phyloP scores from a whole-genome alignment of 2,329 filamentous ascomycete genomes.

The Diaporthe sp. region DNA sequence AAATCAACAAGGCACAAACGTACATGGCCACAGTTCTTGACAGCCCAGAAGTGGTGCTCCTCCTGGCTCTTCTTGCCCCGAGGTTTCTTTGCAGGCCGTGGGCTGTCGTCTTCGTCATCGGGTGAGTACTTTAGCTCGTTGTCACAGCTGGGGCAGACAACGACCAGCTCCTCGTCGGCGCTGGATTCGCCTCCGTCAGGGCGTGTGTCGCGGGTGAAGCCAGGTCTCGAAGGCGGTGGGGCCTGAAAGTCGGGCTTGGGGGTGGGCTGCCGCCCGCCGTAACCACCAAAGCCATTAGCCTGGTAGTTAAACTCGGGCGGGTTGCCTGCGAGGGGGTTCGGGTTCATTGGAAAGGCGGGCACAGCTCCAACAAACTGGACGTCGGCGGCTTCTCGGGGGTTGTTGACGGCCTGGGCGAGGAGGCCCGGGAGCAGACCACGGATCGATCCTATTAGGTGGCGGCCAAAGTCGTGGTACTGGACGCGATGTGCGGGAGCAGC shows the following conservation, averaged over 20 bases:
- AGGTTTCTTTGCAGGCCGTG: constrained; percentile 54
- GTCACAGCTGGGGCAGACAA: constrained; percentile 89
- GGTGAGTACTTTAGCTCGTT: constrained; percentile 85
- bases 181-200: constrained; percentile 60
- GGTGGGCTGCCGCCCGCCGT: constrained; percentile 47
- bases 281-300: constrained; percentile 49
- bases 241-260: constrained; percentile 70
- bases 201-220: constrained; percentile 77
- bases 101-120: constrained; percentile 50
- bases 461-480: constrained; percentile 27
- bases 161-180: constrained; percentile 74
- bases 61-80: constrained; percentile 65
- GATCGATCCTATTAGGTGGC: constrained; percentile 27
- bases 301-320: constrained; percentile 52
- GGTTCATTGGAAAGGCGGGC: constrained; percentile 41
- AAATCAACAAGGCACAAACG: constrained; percentile 46
- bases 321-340: constrained; percentile 49
- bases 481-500: background rate
- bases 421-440: constrained; percentile 27
- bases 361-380: constrained; percentile 46
- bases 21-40: constrained; percentile 94
- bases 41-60: constrained; percentile 92
- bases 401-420: constrained; percentile 28
- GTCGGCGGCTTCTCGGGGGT: constrained; percentile 47
- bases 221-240: constrained; percentile 75